Conservation (phyloP, 2,329 filamentous ascomycete genomes). For the Fusarium hostae region DNA sequence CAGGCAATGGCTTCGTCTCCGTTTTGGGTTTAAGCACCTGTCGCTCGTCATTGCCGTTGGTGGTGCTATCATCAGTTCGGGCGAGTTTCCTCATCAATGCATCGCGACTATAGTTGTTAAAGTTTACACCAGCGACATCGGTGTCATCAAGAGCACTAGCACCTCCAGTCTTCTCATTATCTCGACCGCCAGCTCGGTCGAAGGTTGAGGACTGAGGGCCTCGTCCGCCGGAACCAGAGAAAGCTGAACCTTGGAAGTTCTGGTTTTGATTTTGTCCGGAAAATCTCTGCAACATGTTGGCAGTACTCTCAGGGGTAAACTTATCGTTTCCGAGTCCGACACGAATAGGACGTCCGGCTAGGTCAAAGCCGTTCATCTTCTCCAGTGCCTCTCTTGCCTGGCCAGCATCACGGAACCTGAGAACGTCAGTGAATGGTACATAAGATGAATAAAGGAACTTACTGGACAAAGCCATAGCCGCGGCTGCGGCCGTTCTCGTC, state of each 20-base stretch:
- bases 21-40: conserved; percentile 82
- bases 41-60: conserved; percentile 73
- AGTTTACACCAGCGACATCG: conserved; percentile 97
- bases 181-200: conserved; percentile 88
- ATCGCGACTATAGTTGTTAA: conserved; percentile 99
- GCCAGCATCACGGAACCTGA: conserved; percentile 86
- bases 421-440: conserved; percentile 48
- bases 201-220: conserved; percentile 88
- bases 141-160: conserved; percentile 97
- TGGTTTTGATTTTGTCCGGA: conserved; percentile 74
- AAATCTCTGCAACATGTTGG: conserved; percentile 91
- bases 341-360: conserved; percentile 95
- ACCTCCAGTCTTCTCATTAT: conserved; percentile 89
- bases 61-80: conserved; percentile 84
- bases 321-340: conserved; percentile 99
- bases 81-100: conserved; percentile 98
- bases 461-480: conserved; percentile 99
- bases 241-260: conserved; percentile 87
- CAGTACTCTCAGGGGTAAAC: conserved; percentile 97
- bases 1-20: conserved; percentile 79
- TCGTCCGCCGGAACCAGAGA: conserved; percentile 89
- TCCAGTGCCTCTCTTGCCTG: conserved; percentile 95
- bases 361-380: conserved; percentile 99
- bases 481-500: conserved; percentile 91
- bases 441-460: conserved; percentile 55